Conservation (phyloP, 257 asterid genomes). For the Petunia axillaris region DNA sequence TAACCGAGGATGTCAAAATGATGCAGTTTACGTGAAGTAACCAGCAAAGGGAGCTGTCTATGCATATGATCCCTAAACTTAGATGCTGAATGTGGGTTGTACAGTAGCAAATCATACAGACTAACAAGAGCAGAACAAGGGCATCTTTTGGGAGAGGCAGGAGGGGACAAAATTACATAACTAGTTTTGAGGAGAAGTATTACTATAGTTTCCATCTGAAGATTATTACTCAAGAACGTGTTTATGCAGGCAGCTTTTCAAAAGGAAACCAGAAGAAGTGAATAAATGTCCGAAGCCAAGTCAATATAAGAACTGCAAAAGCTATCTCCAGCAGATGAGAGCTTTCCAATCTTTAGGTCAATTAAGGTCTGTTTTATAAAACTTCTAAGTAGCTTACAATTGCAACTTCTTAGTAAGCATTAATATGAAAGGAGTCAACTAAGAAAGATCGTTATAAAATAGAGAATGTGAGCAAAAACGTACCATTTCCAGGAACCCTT, state of each 20-base stretch:
- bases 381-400: background rate
- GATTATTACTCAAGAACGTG: background rate
- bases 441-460: background rate
- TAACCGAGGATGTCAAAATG: background rate
- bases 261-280: background rate
- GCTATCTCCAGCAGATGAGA: background rate
- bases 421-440: background rate
- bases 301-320: background rate
- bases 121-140: background rate
- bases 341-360: background rate
- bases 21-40: background rate
- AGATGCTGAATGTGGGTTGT: background rate
- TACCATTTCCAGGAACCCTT: conserved; percentile 92
- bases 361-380: background rate
- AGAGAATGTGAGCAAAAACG: background rate
- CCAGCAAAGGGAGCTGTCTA: background rate
- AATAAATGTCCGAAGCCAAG: background rate
- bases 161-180: background rate
- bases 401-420: background rate
- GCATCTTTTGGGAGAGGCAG: background rate
- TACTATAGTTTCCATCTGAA: background rate
- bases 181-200: background rate
- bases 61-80: background rate
- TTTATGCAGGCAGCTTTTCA: background rate
- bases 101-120: background rate